Conservation (phyloP, 148 eudicot genomes). For the Rhododendron vialii region DNA sequence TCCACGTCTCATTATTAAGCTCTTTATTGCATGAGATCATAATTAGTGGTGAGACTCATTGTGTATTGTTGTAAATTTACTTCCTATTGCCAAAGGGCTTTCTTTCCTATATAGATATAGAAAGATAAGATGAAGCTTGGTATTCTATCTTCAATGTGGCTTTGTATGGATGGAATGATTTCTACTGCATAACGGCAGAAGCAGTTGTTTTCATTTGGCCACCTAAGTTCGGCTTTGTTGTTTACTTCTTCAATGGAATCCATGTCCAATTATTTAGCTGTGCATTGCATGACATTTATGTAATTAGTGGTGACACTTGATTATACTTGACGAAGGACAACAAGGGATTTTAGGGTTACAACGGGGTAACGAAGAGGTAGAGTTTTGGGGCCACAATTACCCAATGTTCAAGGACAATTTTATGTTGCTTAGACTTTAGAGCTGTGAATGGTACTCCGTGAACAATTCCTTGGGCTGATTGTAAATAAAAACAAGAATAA, state of each 20-base stretch:
- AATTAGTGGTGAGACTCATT: background rate
- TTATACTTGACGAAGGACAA: background rate
- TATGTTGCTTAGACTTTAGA: too few species aligned
- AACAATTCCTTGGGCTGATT: too few species aligned
- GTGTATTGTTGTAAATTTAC: slow-evolving; percentile 3
- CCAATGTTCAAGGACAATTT: background rate
- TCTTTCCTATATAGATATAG: background rate
- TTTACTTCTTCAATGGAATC: background rate
- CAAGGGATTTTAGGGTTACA: background rate
- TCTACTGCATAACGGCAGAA: background rate
- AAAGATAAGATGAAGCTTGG: background rate
- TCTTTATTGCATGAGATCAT: background rate
- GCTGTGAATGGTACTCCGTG: too few species aligned
- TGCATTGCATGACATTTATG: background rate
- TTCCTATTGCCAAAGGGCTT: background rate
- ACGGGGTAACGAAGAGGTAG: background rate
- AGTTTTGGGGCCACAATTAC: too few species aligned
- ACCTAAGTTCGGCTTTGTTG: background rate
- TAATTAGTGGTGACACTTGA: background rate
- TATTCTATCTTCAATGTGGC: background rate
- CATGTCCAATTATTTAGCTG: background rate
- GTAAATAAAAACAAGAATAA: background rate
- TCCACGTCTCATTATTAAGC: background rate
- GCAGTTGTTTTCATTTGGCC: background rate
- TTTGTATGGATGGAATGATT: background rate